Evolutionary conservation across 208 protist genomes (phyloP).

Genomic region (Acanthamoeba triangularis): DNA sequence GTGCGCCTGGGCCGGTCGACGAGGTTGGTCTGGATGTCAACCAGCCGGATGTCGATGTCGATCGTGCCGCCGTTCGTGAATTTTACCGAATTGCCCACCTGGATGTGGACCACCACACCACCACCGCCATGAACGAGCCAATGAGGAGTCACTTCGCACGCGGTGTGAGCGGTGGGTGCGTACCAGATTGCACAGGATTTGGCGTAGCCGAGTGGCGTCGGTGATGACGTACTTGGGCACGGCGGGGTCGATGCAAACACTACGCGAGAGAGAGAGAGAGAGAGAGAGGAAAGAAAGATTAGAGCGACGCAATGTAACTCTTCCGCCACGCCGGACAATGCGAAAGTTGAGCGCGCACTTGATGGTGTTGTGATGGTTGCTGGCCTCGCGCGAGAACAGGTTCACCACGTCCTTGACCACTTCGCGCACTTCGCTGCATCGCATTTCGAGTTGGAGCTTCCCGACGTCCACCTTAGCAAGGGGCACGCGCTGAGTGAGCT

Average conservation of each 20-base stretch:
- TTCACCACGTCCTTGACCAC: not conserved
- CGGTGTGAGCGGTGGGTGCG: too few species aligned
- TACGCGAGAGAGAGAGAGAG: not conserved
- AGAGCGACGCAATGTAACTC: too few species aligned
- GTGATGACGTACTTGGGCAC: constrained; percentile 3
- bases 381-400: constrained; percentile 22
- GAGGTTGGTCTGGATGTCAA: not conserved
- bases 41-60: not conserved
- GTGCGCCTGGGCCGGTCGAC: not conserved
- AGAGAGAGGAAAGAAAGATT: too few species aligned
- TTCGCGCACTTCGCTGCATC: constrained; percentile 25
- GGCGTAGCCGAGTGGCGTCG: not conserved
- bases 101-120: not conserved
- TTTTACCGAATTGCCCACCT: constrained; percentile 33
- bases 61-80: not conserved
- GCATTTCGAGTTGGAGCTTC: constrained; percentile 1
- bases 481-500: too few species aligned
- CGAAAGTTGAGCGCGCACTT: too few species aligned
- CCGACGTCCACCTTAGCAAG: not conserved
- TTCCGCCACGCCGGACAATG: too few species aligned
- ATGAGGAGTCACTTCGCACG: too few species aligned
- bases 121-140: too few species aligned
- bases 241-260: not conserved
- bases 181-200: constrained; percentile 45
- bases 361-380: not conserved